These are phyloP conservation scores for Pyrus pyrifolia DNA, from an alignment of 306 rosid genomes.

Conservation along the genomic window DNA sequence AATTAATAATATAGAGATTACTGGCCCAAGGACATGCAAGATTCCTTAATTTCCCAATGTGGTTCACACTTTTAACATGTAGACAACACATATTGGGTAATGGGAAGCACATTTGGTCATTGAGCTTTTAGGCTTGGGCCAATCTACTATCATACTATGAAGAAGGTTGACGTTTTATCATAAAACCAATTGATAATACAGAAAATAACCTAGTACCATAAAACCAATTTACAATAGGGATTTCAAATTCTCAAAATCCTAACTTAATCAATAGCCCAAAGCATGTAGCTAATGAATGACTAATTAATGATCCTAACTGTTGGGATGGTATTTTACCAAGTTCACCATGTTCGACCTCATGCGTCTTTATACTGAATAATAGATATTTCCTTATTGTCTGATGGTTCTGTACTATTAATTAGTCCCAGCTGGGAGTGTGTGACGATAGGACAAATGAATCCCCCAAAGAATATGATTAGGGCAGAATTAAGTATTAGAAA, in stretches of 20 bases:
- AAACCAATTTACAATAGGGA: no score
- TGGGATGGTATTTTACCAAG: neutral
- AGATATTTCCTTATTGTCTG: neutral
- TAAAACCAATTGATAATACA: no score
- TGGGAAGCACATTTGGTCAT: neutral
- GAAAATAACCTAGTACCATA: no score
- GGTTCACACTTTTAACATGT: neutral
- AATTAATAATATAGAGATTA: no score
- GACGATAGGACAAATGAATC: neutral
- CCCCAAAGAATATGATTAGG: neutral
- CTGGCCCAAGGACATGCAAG: neutral
- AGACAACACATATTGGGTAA: neutral
- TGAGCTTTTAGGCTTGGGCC: neutral
- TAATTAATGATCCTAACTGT: neutral
- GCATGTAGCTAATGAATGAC: neutral
- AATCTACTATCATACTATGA: no score
- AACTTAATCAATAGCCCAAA: neutral
- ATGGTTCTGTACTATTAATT: neutral
- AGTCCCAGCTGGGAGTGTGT: neutral
- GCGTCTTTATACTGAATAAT: neutral
- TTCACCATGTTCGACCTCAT: neutral
- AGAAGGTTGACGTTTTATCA: no score
- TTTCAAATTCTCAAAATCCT: no score
- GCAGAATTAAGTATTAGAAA: neutral
- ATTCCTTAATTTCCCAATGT: neutral